These are phyloP conservation scores for Hawksworthiomyces lignivorus DNA, from an alignment of 2,329 filamentous ascomycete species.

Conservation along the genomic window DNA sequence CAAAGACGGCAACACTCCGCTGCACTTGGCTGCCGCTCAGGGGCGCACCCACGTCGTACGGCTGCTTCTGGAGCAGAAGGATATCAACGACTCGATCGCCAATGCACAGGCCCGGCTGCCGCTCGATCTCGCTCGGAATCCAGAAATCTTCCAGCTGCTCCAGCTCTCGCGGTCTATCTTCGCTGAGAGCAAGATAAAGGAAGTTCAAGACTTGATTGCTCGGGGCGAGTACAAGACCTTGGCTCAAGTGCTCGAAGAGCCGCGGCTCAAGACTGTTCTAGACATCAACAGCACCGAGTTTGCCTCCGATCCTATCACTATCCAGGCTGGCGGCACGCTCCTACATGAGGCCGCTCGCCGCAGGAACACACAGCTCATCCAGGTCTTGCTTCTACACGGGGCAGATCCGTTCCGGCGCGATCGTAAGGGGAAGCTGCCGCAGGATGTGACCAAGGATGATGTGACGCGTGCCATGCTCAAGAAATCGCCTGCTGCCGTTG, in stretches of 20 bases:
- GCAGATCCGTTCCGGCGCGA: constrained; percentile 94
- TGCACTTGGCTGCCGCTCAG: constrained; percentile 79
- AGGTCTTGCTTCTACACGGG: constrained; percentile 84
- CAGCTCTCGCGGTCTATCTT: constrained; percentile 87
- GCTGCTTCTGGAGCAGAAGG: constrained; percentile 71
- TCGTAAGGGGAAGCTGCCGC: constrained; percentile 88
- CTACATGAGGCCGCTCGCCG: constrained; percentile 89
- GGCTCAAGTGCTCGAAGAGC: constrained; percentile 74
- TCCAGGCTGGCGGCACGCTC: constrained; percentile 80
- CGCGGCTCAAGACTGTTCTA: constrained; percentile 73
- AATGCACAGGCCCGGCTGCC: constrained; percentile 82
- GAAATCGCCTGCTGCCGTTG: constrained; percentile 86
- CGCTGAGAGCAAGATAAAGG: constrained; percentile 75
- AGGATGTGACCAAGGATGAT: constrained; percentile 95
- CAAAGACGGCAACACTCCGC: constrained; percentile 86
- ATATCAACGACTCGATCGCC: constrained; percentile 78
- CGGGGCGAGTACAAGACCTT: constrained; percentile 68
- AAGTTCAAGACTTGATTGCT: constrained; percentile 72
- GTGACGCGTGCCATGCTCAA: constrained; percentile 82
- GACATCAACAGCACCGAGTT: constrained; percentile 92
- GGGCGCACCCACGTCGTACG: constrained; percentile 75
- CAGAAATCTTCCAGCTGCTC: constrained; percentile 91
- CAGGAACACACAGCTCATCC: constrained; percentile 79
- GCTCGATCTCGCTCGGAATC: constrained; percentile 80
- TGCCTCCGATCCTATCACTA: constrained; percentile 68